Base-by-base conservation (phyloP, 331 rosid genomes). In the Malus hybrid region DNA sequence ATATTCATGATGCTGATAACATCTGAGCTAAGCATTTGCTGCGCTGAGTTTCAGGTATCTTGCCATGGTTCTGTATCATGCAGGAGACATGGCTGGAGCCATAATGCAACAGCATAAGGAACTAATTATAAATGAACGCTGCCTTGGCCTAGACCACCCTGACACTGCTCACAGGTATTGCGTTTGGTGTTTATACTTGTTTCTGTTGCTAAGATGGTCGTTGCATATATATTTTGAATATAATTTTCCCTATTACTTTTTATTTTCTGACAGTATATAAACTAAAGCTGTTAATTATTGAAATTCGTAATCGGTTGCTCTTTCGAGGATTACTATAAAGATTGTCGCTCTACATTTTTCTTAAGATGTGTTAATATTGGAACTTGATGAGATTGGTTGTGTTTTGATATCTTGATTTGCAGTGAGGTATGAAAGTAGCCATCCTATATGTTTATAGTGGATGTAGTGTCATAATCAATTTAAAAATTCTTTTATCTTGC, bases 61-160 rank as follows among this genome's bases (percentile, higher is more conserved):
- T 71, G 99, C 99, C 67, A 95, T 90, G 99, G 99, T 95, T 81
- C 81, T 95, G 79, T 95, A 95, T 81, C 99, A 95, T 85, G 96
- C 98, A 15, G 99, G 99, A 79, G 99, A 95, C 77, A 90, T 90
- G 99, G 96, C 97, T 44, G 99, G 97, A 52, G 99, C 99, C 70
- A 90, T 95, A 74, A 89, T 88, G 87, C 99, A 95, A 79, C 97
- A 95, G 81, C 99, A 95, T 80, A 95, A 95, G 88, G 99, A 92
- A 75, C 85, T 95, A 24, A 95, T 92, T 70, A 95, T 95, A 73
- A 95, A 95, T 73, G 99, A 95, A 83, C 99, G 96, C 55, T 92
- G 97, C 77, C 86, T 95, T 75, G 99, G 98, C 76, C 80, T 95
- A 82, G 99, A 95, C 84, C 99, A 95, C 82, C 99, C 99, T 59